Base-by-base conservation (phyloP, 1,139 yeast species). In the Saccharomyces hybrid region DNA sequence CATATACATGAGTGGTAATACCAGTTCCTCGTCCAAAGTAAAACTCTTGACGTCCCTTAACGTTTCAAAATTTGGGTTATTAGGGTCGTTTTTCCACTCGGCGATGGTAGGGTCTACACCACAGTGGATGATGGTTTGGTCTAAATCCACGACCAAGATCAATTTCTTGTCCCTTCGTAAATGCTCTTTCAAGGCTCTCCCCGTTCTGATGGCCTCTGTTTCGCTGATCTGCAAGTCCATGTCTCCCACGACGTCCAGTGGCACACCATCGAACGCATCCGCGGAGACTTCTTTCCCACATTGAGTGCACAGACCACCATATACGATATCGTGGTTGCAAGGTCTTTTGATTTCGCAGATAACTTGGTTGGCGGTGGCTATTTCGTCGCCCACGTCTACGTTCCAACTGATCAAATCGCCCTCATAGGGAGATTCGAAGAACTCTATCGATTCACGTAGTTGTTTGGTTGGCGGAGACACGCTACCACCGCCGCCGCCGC, bases 101-200 rank as follows among this genome's bases (percentile, higher is more conserved):
- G 95, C 95, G 42, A 93, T 96, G 0, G 97, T 90, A 0, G 98
- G 97, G 68, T 93, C 99, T 26, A 91, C 97, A 3, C 98, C 93
- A 44, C 98, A 97, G 68, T 93, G 99, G 44, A 93, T 93, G 6
- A 93, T 96, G 0, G 99, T 95, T 71, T 95, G 99, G 73, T 93
- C 99, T 59, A 93, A 77, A 75, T 93, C 99, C 11, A 93, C 99
- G 51, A 93, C 99, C 56, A 93, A 76, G 47, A 93, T 90, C 61
- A 93, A 77, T 66, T 88, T 89, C 58, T 78, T 75, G 55, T 83
- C 88, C 29, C 76, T 70, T 4, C 83, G 71, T 52, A 95, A 76
- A 56, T 87, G 75, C 55, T 77, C 75, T 3, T 88, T 81, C 51
- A 93, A 79, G 47, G 74, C 75, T 57, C 81, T 80, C 67, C 91